Base-by-base conservation (phyloP, 768 basidiomycete genomes). In the Tricholoma saponaceum region DNA sequence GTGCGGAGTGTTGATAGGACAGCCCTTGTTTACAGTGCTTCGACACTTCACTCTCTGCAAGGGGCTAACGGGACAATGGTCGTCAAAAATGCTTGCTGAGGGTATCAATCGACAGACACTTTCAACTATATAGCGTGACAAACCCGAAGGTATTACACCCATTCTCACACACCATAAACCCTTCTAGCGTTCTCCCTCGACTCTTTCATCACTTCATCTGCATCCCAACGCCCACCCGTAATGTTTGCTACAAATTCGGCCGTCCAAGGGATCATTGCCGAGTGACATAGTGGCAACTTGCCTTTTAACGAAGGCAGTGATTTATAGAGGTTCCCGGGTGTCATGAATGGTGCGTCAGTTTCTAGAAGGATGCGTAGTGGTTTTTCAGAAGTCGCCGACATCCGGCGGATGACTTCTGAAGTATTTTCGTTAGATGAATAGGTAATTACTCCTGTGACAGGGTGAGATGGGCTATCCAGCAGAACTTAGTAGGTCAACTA, bases 291-390 rank as follows among this genome's bases (percentile, higher is more conserved):
- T 0, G 92, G 87, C 0, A 93, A 69, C 60, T 79, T 81, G 2
- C 85, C 84, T 61, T 83, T 84, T 20, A 79, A 69, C 0, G 64
- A 69, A 0, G 81, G 76, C 0, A 90, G 70, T 0, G 84, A 74
- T 2, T 71, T 67, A 64, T 90, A 91, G 16, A 94, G 68, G 58
- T 89, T 93, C 0, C 82, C 75, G 0, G 92, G 92, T 0, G 88
- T 79, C 92, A 95, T 94, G 73, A 81, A 95, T 0, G 92, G 92
- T 3, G 90, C 91, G 61, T 95, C 92, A 0, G 92, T 92, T 70
- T 95, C 92, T 2, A 94, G 77, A 0, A 93, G 69, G 49, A 87
- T 82, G 39, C 82, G 77, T 2, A 79, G 68, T 3, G 70, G 68
- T 10, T 63, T 59, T 3, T 60, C 58, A 23, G 62, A 62, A 60